phyloP scores from a whole-genome alignment of 1,139 yeast species.

The Petasospora fabianii region DNA sequence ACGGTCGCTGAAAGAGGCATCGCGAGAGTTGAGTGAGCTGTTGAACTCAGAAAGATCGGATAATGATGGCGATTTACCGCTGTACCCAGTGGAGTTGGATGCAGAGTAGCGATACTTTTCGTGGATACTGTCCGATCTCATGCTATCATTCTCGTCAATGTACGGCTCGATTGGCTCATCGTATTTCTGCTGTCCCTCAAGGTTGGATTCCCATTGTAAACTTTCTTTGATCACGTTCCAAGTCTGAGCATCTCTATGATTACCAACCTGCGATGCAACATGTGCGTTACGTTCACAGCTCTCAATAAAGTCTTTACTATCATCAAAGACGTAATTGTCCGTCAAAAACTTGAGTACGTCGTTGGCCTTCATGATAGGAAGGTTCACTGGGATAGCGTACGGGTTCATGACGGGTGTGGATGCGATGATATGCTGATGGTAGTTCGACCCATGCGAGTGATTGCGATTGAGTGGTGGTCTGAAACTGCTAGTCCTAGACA shows the following conservation, averaged over 20 bases:
- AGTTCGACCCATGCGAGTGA: conserved; percentile 16
- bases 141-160: conserved; percentile 9
- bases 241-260: conserved; percentile 58
- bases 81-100: conserved; percentile 25
- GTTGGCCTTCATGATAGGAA: conserved; percentile 29
- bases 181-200: conserved; percentile 4
- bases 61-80: conserved; percentile 25
- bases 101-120: conserved; percentile 25
- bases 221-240: conserved; percentile 66
- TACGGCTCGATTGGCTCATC: not conserved
- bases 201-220: conserved; percentile 42
- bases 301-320: conserved; percentile 16
- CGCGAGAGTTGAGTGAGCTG: conserved; percentile 18
- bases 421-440: conserved; percentile 9
- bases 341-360: conserved; percentile 29
- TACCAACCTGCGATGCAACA: conserved; percentile 51
- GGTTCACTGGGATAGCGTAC: conserved; percentile 24
- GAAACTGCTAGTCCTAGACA: conserved; percentile 23
- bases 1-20: conserved; percentile 10
- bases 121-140: conserved; percentile 12
- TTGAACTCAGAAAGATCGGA: conserved; percentile 27
- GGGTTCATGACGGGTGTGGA: conserved; percentile 20
- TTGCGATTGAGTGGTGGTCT: conserved; percentile 20
- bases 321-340: conserved; percentile 27
- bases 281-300: conserved; percentile 47